phyloP scores from a whole-genome alignment of 2,329 filamentous ascomycete species.

The Fusarium vanettenii region DNA sequence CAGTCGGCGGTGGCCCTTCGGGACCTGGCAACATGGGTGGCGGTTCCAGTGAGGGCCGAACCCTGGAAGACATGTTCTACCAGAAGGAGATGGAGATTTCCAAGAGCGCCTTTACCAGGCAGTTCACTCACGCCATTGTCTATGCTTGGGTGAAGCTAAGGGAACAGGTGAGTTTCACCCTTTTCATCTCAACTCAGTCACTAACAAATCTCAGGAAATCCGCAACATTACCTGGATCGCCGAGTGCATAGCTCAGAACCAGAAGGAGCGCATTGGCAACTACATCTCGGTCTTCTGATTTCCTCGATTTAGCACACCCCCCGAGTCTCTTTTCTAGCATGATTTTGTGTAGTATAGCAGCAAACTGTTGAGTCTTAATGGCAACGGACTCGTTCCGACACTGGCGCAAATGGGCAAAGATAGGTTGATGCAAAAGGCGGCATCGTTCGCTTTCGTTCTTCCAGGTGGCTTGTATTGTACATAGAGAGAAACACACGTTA shows the following conservation, averaged over 20 bases:
- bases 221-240: slow-evolving; percentile 99
- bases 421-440: slow-evolving; percentile 43
- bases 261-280: slow-evolving; percentile 98
- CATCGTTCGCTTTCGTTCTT: slow-evolving; percentile 43
- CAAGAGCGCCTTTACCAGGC: slow-evolving; percentile 92
- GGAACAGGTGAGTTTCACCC: slow-evolving; percentile 79
- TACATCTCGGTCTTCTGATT: slow-evolving; percentile 96
- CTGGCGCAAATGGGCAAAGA: slow-evolving; percentile 48
- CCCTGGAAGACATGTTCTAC: slow-evolving; percentile 97
- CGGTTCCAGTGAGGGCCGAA: slow-evolving; percentile 83
- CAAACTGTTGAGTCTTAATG: slow-evolving; percentile 52
- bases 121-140: slow-evolving; percentile 94
- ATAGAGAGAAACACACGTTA: slow-evolving; percentile 58
- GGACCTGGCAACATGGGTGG: slow-evolving; percentile 88
- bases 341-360: slow-evolving; percentile 59
- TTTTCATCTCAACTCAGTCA: slow-evolving; percentile 1
- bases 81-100: slow-evolving; percentile 99
- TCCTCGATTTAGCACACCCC: slow-evolving; percentile 23
- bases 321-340: slow-evolving; percentile 44
- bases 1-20: slow-evolving; percentile 76
- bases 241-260: slow-evolving; percentile 99
- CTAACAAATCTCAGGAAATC: slow-evolving; percentile 79
- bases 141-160: slow-evolving; percentile 98
- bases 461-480: slow-evolving; percentile 59
- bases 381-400: slow-evolving; percentile 46